These are phyloP conservation scores for Durusdinium trenchii DNA, from an alignment of 73 alveolate genomes.

Conservation along the genomic window DNA sequence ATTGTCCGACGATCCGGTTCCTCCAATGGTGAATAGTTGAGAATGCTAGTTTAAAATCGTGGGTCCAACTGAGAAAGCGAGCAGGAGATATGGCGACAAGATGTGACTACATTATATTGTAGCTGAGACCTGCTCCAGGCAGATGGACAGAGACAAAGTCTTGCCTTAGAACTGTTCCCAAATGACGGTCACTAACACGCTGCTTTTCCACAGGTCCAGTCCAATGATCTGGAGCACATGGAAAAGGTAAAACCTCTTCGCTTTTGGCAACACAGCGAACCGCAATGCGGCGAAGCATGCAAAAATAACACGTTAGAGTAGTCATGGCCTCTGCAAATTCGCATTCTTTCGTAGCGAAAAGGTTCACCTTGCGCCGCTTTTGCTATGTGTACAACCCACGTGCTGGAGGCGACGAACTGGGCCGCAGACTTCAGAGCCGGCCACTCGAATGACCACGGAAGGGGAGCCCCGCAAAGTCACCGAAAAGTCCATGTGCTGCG, in stretches of 20 bases:
- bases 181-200: no score
- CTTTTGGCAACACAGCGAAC: not conserved
- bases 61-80: no score
- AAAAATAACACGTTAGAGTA: not conserved
- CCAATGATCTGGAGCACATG: conserved; percentile 93
- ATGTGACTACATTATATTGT: no score
- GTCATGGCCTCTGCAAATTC: conserved; percentile 79
- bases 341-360: conserved; percentile 75
- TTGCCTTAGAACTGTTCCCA: conserved; percentile 81
- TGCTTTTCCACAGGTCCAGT: not conserved
- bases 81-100: no score
- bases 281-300: not conserved
- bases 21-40: no score
- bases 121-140: conserved; percentile 75
- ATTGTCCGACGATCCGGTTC: conserved; percentile 91
- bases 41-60: no score
- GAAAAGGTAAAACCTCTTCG: conserved; percentile 65
- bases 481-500: conserved; percentile 65
- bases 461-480: conserved; percentile 82
- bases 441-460: conserved; percentile 83
- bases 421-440: conserved; percentile 71
- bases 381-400: not conserved
- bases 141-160: conserved; percentile 84
- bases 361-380: conserved; percentile 40
- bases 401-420: not conserved